Evolutionary conservation across 106 monocot genomes (phyloP), one percentile per base, ranked within the genome.

Genomic region (Triglochin maritima): DNA sequence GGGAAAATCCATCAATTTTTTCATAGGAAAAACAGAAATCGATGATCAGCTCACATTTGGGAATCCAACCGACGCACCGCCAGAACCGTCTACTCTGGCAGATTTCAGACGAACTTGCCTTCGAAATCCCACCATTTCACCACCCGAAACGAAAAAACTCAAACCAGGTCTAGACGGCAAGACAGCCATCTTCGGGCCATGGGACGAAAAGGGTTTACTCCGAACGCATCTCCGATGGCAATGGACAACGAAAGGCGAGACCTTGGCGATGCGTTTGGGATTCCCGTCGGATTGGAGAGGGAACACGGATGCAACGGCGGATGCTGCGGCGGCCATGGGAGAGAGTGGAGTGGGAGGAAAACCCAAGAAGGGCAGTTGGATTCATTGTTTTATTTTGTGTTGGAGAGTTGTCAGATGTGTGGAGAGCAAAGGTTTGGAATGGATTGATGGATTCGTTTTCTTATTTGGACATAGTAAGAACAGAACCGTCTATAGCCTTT

Each of bases 11-110:
- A 29, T 29, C 29, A 29, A 0, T 29, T 29, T 29, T 29, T 29
- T 29, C 0, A 29, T 29, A 29, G 29, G 29, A 29, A 29, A 29
- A 29, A 29, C 29, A 29, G 29, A 29, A 29, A 29, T 29, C 29
- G 29, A 29, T 29, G 0, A 48, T 10, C 53, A 7, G 57, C 77
- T 69, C 53, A 86, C 85, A 64, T 12, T 77, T 53, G 75, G 77
- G 53, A 68, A 65, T 11, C 66, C 59, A 16, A 66, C 48, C n/a
- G 86, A 13, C 2, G 42, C 64, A 17, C 57, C 65, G 43, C 59
- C 56, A n/a, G 59, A 54, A 61, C 65, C 54, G 29, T 74, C 74
- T 41, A 69, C 68, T 16, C 58, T 62, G 7, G 74, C 57, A 45
- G 79, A 82, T 42, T 62, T 71, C 14, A 60, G 59, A 44, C 55